phyloP scores from a whole-genome alignment of 441 rosid species.

The Theobroma grandiflorum region DNA sequence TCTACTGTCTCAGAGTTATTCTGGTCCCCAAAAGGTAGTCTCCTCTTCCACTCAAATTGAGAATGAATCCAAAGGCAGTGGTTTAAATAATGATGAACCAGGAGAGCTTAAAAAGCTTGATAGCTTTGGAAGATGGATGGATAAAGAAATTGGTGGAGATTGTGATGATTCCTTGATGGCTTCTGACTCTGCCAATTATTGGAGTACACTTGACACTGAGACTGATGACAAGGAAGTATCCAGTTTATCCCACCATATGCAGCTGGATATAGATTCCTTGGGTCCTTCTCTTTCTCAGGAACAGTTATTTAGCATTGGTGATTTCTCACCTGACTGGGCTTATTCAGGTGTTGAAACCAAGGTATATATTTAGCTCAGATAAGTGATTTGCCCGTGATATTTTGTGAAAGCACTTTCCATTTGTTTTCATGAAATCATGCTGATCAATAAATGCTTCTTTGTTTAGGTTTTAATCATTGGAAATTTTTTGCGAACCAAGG shows the following conservation, averaged over 20 bases:
- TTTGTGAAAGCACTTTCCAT: constrained; percentile 5
- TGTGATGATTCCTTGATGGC: constrained; percentile 71
- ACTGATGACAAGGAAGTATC: constrained; percentile 70
- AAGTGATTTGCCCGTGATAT: neutral
- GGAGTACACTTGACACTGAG: constrained; percentile 57
- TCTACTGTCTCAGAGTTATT: constrained; percentile 28
- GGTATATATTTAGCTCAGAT: constrained; percentile 38
- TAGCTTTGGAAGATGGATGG: constrained; percentile 78
- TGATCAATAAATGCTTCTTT: constrained; percentile 22
- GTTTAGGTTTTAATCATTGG: constrained; percentile 65
- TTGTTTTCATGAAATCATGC: constrained; percentile 22
- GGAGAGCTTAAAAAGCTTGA: constrained; percentile 65
- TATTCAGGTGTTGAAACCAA: constrained; percentile 56
- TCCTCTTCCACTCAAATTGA: constrained; percentile 37
- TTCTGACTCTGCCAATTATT: constrained; percentile 66
- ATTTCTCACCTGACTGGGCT: constrained; percentile 79
- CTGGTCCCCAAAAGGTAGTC: constrained; percentile 34
- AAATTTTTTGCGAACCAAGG: constrained; percentile 60
- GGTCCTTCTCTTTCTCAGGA: constrained; percentile 78
- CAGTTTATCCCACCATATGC: constrained; percentile 66
- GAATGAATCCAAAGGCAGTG: constrained; percentile 28
- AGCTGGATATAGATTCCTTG: constrained; percentile 56
- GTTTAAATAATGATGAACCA: constrained; percentile 30
- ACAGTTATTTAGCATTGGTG: constrained; percentile 68
- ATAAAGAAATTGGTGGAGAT: constrained; percentile 65